Base-by-base conservation (phyloP, 2,329 filamentous ascomycete genomes). In the Cadophora malorum region DNA sequence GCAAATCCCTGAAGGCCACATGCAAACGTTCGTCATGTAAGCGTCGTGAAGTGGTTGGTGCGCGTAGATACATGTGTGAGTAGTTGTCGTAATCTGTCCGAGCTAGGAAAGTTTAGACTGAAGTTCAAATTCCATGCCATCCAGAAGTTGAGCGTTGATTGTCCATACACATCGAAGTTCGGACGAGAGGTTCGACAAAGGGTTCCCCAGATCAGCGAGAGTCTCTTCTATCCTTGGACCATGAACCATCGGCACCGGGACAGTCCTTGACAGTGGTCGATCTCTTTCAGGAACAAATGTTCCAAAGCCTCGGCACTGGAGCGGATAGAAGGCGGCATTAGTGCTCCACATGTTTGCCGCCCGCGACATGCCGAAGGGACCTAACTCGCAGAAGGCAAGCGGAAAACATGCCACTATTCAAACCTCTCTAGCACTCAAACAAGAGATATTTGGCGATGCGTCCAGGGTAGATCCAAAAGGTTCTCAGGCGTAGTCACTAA, bases 41-140 rank as follows among this genome's bases (percentile, higher is more conserved):
- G 33, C 33, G 56, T 23, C 23, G 14, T 21, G 16, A 25, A 14
- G 9, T 60, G 56, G 56, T 60, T 60, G 56, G 56, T 60, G 56
- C 56, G 56, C 33, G 31, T 60, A 59, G 21, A 33, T 3, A 45
- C 25, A 1, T n/a, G 14, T 55, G 12, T 3, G 45, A 45, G 45
- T 10, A 49, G 19, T 14, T 8, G 19, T 14, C 4, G 41, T 7
- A 8, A 21, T 21, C n/a, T 14, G 45, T 49, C 45, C 7, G 45
- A 49, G 19, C 8, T 21, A 19, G n/a, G 5, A 49, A 49, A 14
- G 5, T 49, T 21, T 21, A 21, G 12, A 9, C 21, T 49, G 19
- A 49, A 19, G 12, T 10, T n/a, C 8, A 9, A 21, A 21, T 1
- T 49, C n/a, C 4, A 6, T 49, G 4, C 4, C 21, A 16, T 49